Evolutionary conservation across 2,329 filamentous ascomycete genomes (phyloP), one percentile per base, ranked within the genome.

Genomic region (Aaosphaeria pasadenensis): DNA sequence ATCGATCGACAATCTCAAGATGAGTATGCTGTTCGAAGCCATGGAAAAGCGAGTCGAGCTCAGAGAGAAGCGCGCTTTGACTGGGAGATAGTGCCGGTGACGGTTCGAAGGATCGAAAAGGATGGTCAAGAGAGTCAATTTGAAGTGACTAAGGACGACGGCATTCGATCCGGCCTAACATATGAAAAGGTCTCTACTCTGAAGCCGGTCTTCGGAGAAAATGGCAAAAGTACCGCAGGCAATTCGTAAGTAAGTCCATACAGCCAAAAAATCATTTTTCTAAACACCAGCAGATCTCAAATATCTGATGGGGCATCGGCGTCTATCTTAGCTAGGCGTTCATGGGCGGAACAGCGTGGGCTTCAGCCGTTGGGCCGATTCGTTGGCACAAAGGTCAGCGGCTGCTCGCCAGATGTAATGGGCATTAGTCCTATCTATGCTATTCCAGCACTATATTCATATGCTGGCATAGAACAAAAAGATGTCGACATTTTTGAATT

Each of bases 301-400:
- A 85, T 97, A 49, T 96, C 92, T 6, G 92, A 99, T 67, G 94
- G 92, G 64, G 89, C 91, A 42, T 91, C 92, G 5, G 89, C 91
- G 1, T 76, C 96, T 1, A 80, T 97, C 40, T 78, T 97, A 45
- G 96, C 96, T 89, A 91, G 92, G 77, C 87, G 92, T 45, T 91
- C 88, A 54, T 92, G 88, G 60, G 92, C 92, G 52, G 82, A 89
- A 63, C 85, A 88, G 72, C 83, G 96, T 36, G 86, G 88, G 52
- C 88, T 96, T 75, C 89, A 91, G 52, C 91, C 97, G 71, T 67
- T 97, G 49, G 92, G 87, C 71, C 97, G 97, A 74, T 97, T 92
- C 69, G 88, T 94, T 57, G 90, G 89, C 58, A 88, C 91, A 45
- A 95, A 91, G n/a, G 84, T 96, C 43, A 88, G 89, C 41, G 92